Evolutionary conservation across 768 basidiomycete genomes (phyloP), one percentile per base, ranked within the genome.

Genomic region (Mycena vulgaris): DNA sequence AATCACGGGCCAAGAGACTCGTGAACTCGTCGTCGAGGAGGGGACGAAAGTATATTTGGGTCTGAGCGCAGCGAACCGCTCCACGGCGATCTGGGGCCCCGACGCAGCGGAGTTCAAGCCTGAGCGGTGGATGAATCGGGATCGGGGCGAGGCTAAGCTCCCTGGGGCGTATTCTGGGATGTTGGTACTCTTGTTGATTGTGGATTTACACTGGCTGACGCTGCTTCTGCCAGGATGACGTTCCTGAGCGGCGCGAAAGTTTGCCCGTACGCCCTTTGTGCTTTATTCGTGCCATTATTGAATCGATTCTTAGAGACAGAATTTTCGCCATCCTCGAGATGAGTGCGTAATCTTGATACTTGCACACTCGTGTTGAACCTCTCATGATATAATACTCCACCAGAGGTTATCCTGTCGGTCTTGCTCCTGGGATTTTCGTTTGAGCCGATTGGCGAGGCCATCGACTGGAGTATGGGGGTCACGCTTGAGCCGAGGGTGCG

Each of bases 181-280:
- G 66, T 60, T 25, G 23, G 58, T 40, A 11, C 5, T 37, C 14
- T 37, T 37, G 35, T 25, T 5, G 3, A 70, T 85, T 70, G 83
- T 85, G 1, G 80, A 84, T 60, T 71, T 85, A 84, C 80, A 35
- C 69, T 77, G 71, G 28, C 16, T 62, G 33, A 52, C 68, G 49
- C n/a, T 37, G 21, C 23, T 42, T 37, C 40, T 40, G n/a, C n/a
- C 39, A 87, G 85, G 68, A 82, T 86, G 83, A 82, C 85, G 2
- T 87, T 86, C 79, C 70, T 85, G 37, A 84, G 81, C 23, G 85
- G 86, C 55, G 80, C 81, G 23, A 78, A 84, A 47, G 79, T 83
- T 0, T 87, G 85, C 85, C n/a, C 85, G 84, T 85, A 71, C 57
- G 83, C 79, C 27, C 52, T 52, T 28, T n/a, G n/a, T 55, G 60